These are phyloP conservation scores for Skeletonema costatum DNA, from an alignment of 108 stramenopile genomes.

Conservation along the genomic window DNA sequence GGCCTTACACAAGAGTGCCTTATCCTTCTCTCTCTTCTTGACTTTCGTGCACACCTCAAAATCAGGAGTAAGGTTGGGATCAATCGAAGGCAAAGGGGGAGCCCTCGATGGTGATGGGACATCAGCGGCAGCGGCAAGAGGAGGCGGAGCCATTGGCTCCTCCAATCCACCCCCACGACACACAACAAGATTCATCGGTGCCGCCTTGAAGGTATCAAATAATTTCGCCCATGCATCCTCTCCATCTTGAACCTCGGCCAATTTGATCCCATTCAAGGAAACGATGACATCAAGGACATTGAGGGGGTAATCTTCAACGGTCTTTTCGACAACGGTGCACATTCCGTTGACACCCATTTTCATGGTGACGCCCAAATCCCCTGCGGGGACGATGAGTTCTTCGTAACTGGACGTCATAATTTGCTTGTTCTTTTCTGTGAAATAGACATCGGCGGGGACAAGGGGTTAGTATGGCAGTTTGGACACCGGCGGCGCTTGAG, in stretches of 20 bases:
- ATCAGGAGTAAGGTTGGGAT: neutral
- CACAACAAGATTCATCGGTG: neutral
- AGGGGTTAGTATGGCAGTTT: neutral
- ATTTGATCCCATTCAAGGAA: conserved; percentile 13
- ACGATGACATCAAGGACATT: conserved; percentile 16
- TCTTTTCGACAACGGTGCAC: neutral
- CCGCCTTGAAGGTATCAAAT: conserved; percentile 7
- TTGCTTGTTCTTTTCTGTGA: neutral
- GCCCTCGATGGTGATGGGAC: neutral
- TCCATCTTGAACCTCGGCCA: conserved; percentile 12
- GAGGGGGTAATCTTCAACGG: conserved; percentile 8
- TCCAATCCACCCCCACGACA: neutral
- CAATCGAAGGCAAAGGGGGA: neutral
- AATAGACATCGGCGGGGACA: neutral
- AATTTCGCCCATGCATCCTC: conserved; percentile 11
- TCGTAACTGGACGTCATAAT: neutral
- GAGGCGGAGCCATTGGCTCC: neutral
- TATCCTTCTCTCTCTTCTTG: conserved; percentile 6
- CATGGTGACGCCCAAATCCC: neutral
- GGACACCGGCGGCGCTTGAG: no score
- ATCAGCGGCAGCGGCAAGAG: neutral
- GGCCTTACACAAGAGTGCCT: conserved; percentile 26
- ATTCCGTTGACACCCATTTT: neutral
- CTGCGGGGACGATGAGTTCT: neutral
- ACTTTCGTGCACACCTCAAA: neutral